Evolutionary conservation across 2,329 filamentous ascomycete genomes (phyloP), one percentile per base, ranked within the genome.

Genomic region (Ceratocystis colombiana): DNA sequence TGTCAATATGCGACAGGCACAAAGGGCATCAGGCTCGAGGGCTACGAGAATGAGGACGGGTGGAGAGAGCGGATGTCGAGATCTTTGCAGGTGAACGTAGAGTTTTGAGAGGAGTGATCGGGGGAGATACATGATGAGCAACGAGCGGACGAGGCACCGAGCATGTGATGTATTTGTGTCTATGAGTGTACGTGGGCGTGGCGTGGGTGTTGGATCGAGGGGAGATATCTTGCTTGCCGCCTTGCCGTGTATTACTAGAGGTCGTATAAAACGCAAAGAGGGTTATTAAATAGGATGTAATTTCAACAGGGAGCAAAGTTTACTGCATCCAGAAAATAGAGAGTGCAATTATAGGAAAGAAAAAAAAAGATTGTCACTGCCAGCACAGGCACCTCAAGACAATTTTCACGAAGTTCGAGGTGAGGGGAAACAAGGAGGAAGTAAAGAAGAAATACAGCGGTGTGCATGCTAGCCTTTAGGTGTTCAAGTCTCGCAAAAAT

Each of bases 1-100:
- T 2, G 93, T 96, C 61, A 99, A 84, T 68, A 99, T 96, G 69
- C 92, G 90, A 75, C 91, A 96, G 69, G 92, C 94, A 76, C 93
- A 97, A 69, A 99, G 85, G 69, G 94, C 89, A 78, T 99, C 94
- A 66, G 94, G 91, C 73, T 96, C 93, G 74, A 97, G 88, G 45
- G 93, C 89, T 70, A 92, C 92, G 66, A 99, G 88, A 69, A 99
- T 85, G 30, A 97, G 82, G 65, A 97, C 90, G 0, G 92, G 92
- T 48, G 93, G 89, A 20, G 91, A 94, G 64, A 93, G 84, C n/a
- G 92, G 88, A 74, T 96, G 90, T 70, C 92, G 88, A 57, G 89
- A 88, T 75, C 84, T 85, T 75, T 95, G 85, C 66, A 99, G 88
- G 76, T 96, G 89, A 68, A 84, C 83, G 80, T 99, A 99, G 72